Base-by-base conservation (phyloP, 2,329 filamentous ascomycete genomes). In the Colletotrichum spinosum region DNA sequence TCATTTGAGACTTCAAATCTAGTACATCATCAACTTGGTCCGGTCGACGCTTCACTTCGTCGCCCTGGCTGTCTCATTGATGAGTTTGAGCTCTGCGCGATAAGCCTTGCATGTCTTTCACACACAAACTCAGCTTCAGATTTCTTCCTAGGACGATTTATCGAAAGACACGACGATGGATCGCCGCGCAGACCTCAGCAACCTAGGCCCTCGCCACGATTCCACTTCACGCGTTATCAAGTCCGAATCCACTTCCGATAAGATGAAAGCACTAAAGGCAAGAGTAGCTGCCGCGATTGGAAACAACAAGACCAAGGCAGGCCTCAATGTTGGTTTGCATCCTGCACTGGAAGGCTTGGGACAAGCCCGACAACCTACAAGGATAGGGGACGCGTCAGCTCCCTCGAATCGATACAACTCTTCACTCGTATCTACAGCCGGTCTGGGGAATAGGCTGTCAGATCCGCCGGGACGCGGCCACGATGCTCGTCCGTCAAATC, bases 191-290 rank as follows among this genome's bases (percentile, higher is more conserved):
- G 79, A 81, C 61, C 80, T 81, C 12, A 79, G 81, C 13, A 82
- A 85, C 60, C 80, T 88, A n/a, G 84, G 82, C 35, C 85, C 86
- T 63, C 84, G 84, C 51, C 84, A 84, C 71, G 86, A 89, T 77
- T 73, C 78, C 46, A 76, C 82, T 6, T 85, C 84, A 33, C 81
- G 86, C 66, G 78, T 89, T 38, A 83, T 86, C 73, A 84, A 88
- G 71, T 72, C 83, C 51, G 81, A 88, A 69, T 84, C 86, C 15
- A 81, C 86, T 68, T 84, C 90, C 73, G 84, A 93, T 77, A 84
- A 87, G 69, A 83, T 95, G 69, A 93, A 92, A 52, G 90, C 91
- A 48, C 85, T 97, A 74, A 94, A 91, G 77, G 92, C 92, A 33
- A 87, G 92, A 70, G 91, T 96, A 11, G 91, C 91, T 52, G 92